Base-by-base conservation (phyloP, 192 early-diverging fungal species). In the Umbelopsis vinacea region DNA sequence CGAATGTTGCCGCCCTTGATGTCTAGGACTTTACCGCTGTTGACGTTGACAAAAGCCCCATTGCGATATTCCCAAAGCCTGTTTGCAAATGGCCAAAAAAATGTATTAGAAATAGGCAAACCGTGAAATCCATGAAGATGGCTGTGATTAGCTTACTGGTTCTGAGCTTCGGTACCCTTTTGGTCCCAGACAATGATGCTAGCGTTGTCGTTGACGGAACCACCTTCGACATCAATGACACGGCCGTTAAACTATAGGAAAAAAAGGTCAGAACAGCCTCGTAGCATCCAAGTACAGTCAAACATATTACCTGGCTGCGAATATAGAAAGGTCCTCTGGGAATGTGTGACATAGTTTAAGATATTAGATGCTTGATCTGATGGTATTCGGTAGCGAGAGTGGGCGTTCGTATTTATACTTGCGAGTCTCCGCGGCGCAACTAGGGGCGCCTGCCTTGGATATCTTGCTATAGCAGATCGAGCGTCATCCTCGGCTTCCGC, bases 1-100 rank as follows among this genome's bases (percentile, higher is more conserved):
- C 66, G 43, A 24, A 75, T 70, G 10, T 70, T 12, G 11, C 68
- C 68, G 19, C 55, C 74, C 33, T 75, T 75, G 4, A 75, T 46
- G 29, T 75, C 74, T 23, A 75, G 74, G 5, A 63, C 74, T 38
- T 75, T 75, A 35, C 74, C 74, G 43, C 67, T 69, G 68, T 70
- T 47, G 12, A 46, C 17, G 54, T 74, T 74, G 38, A 74, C 52
- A 14, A 74, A 69, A 10, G 40, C 22, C 46, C 67, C 67, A 63
- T 74, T 52, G 33, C 68, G 73, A n/a, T 60, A 68, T 48, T 74
- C 68, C 73, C 73, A 74, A 12, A 74, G 52, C 52, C 69, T 71
- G 21, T 15, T 43, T 43, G 11, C 8, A 43, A 43, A 43, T 7
- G 8, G 6, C 40, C 6, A 53, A 24, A 21, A 17, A 54, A 24